A percentile compares a stretch with the other conserved stretches of the same genome.
phyloP scores from a whole-genome alignment of 148 eudicot species.

The Vaccinium myrtillus region DNA sequence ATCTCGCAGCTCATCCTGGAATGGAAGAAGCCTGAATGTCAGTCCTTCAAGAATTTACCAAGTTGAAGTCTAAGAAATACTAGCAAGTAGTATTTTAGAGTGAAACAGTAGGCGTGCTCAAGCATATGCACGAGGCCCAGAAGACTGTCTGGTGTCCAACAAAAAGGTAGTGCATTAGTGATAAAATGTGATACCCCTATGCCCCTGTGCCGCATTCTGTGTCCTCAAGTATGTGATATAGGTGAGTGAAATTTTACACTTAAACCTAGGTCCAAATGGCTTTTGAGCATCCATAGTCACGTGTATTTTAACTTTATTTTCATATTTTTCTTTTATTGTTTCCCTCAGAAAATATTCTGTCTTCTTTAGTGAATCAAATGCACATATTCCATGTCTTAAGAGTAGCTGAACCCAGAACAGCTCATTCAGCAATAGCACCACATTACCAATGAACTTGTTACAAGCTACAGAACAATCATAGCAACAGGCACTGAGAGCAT shows the following conservation, averaged over 20 bases:
- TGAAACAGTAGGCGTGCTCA: not conserved
- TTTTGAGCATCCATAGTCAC: not conserved
- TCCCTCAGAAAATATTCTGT: not conserved
- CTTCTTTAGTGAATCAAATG: too few species aligned
- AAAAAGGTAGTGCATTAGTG: not conserved
- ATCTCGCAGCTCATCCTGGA: constrained; percentile 70
- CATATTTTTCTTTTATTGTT: not conserved
- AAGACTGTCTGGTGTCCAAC: not conserved
- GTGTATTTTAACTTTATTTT: not conserved
- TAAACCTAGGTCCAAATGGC: not conserved
- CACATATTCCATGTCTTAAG: not conserved
- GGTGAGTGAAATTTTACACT: constrained; percentile 2
- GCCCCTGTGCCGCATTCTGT: not conserved
- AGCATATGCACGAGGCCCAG: not conserved
- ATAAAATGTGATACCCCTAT: not conserved
- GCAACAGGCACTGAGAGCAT: not conserved
- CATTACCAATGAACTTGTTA: not conserved
- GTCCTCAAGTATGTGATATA: not conserved
- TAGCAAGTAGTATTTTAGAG: not conserved
- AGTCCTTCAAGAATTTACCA: not conserved
- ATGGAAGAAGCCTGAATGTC: constrained; percentile 5
- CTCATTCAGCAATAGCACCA: not conserved
- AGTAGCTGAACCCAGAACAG: not conserved
- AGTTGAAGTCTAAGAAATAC: not conserved
- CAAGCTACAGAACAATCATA: not conserved